Evolutionary conservation across 2,329 filamentous ascomycete species (phyloP), one percentile per base, ranked within the genome.

Genomic region (Fusarium citri): DNA sequence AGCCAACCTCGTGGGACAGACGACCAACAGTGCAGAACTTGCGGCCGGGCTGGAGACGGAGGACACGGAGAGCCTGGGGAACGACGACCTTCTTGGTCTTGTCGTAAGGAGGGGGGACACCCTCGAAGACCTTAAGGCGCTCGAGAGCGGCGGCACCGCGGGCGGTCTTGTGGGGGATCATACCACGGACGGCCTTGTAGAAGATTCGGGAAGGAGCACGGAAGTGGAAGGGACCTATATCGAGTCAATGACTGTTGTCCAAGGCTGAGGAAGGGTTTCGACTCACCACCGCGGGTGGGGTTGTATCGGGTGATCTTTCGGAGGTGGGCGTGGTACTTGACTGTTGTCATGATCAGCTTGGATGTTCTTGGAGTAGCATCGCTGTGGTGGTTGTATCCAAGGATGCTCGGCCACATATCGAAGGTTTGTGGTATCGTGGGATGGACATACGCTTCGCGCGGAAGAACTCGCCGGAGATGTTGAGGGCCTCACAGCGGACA

Each of bases 401-500:
- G 23, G 49, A 59, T 72, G 70, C 50, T 69, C 59, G 60, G 57
- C 61, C 71, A 73, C 61, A 61, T 47, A 31, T 68, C 59, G 67
- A 59, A 53, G n/a, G 61, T 55, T 20, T 66, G 64, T 47, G 54
- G 55, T 66, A 41, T 72, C 46, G 56, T 59, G 60, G 66, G 60
- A 65, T 61, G 53, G 64, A 97, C 95, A 86, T 97, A 99, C 96
- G 92, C 92, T 99, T 99, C 78, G 95, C 91, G 85, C 96, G 94
- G 93, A 99, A 99, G 93, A 99, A 99, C 89, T 98, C 96, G 88
- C 96, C 96, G 78, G 96, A 99, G 90, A 99, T 99, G 92, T 99
- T 99, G 85, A 99, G 91, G 80, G 94, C 94, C 88, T 99, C 96
- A 87, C 93, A 97, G 89, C 96, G 94, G 84, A 99, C 96, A 79